Conservation (phyloP, 306 rosid genomes). For the Fragaria nilgerrensis region DNA sequence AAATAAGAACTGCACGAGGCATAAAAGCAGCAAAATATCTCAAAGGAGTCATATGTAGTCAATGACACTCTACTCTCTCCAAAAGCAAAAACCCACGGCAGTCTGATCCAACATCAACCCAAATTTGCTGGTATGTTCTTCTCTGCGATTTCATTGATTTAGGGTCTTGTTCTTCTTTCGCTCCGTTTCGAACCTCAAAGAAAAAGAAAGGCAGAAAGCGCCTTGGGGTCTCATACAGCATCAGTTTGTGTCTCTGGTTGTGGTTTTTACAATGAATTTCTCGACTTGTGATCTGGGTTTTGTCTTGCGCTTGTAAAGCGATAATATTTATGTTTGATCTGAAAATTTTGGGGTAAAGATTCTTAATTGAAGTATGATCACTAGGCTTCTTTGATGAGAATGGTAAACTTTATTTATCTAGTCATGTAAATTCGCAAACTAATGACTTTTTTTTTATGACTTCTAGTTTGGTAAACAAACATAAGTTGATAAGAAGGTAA, state of each 20-base stretch:
- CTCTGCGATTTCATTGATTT: too few species aligned
- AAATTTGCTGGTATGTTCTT: too few species aligned
- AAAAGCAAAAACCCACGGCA: too few species aligned
- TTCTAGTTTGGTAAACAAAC: neutral
- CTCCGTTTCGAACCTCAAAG: too few species aligned
- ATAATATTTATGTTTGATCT: neutral
- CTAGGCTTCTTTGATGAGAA: neutral
- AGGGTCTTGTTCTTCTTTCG: too few species aligned
- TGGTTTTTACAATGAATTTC: neutral
- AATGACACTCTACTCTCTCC: too few species aligned
- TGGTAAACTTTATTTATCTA: neutral
- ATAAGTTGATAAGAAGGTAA: neutral
- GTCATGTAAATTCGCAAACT: neutral
- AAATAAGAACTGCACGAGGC: too few species aligned
- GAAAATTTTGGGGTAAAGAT: neutral
- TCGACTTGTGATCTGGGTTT: neutral
- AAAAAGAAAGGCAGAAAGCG: too few species aligned
- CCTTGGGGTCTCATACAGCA: too few species aligned
- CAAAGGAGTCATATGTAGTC: too few species aligned
- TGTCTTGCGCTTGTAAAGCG: neutral
- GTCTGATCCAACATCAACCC: too few species aligned
- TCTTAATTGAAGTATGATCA: neutral
- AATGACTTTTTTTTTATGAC: neutral
- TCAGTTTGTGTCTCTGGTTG: neutral
- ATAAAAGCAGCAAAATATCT: too few species aligned